Base-by-base conservation (phyloP, 768 basidiomycete genomes). In the Russula ochroleuca region DNA sequence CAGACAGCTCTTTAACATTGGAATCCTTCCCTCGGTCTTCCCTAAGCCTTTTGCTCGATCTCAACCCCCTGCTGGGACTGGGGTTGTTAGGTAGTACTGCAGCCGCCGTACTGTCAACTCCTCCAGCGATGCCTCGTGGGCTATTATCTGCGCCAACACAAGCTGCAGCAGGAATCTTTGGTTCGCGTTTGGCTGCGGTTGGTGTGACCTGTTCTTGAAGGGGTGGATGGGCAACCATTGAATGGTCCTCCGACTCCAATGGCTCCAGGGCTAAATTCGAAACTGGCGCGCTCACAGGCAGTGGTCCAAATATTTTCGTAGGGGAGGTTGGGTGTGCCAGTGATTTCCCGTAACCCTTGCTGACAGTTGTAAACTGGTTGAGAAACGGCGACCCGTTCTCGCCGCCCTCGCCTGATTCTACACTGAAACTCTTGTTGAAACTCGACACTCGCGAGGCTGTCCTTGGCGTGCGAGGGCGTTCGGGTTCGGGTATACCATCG, bases 381-480 rank as follows among this genome's bases (percentile, higher is more conserved):
- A 56, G 53, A 35, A 23, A 65, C 15, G 59, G 59, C 4, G 59
- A 65, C n/a, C 28, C 48, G 4, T 47, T 40, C 58, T 52, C 64
- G 23, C 49, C 17, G 33, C 54, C 45, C 28, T 64, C 63, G 14
- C 53, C 59, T 10, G 38, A 6, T n/a, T 40, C 59, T 37, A 41
- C 54, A 31, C 40, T 57, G 49, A 65, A 65, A 25, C 64, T 65
- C 49, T 61, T 65, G 40, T 61, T 65, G 35, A 65, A 51, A 15
- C 64, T 65, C 7, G 64, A 65, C 23, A 65, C 59, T 5, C 59
- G 64, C 25, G 53, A 55, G 40, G 37, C 56, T 11, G 54, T 61
- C 48, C 40, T 61, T 33, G 64, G 64, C 6, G 64, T 65, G 64
- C 54, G 48, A 43, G 64, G 48, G 54, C 59, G 64, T 47, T 61